phyloP scores from a whole-genome alignment of 345 rosid species.

The Eucalyptus marginata region DNA sequence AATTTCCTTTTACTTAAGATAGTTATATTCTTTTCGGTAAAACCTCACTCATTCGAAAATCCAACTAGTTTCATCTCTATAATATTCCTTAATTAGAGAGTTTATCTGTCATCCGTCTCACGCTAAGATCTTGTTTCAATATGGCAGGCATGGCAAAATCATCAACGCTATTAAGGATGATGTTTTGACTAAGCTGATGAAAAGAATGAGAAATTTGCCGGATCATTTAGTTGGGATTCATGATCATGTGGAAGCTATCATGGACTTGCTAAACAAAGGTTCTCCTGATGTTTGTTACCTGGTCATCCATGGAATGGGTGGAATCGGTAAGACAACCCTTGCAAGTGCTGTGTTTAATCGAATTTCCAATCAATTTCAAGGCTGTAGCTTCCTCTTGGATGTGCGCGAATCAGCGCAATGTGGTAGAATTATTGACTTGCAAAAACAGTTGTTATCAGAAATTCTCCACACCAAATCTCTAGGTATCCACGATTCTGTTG shows the following conservation, averaged over 20 bases:
- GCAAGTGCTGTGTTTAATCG: background rate
- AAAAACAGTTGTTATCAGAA: background rate
- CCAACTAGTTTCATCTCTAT: background rate
- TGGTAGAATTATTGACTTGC: background rate
- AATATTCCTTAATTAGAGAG: background rate
- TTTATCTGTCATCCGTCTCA: background rate
- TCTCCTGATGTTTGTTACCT: background rate
- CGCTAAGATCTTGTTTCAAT: background rate
- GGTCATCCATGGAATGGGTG: background rate
- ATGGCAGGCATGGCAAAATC: background rate
- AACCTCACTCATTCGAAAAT: background rate
- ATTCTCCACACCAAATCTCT: background rate
- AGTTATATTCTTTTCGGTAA: background rate
- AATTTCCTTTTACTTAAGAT: background rate
- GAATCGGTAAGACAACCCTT: background rate
- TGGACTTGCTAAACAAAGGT: background rate
- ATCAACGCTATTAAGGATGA: background rate
- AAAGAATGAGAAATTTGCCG: background rate
- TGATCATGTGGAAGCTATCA: background rate
- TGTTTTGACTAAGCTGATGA: background rate
- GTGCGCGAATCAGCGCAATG: accelerated
- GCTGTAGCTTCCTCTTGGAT: background rate
- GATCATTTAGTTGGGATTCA: background rate
- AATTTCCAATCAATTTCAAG: background rate
- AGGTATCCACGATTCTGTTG: background rate